phyloP scores from a whole-genome alignment of 2,329 filamentous ascomycete genomes.

The Aspergillus chevalieri region DNA sequence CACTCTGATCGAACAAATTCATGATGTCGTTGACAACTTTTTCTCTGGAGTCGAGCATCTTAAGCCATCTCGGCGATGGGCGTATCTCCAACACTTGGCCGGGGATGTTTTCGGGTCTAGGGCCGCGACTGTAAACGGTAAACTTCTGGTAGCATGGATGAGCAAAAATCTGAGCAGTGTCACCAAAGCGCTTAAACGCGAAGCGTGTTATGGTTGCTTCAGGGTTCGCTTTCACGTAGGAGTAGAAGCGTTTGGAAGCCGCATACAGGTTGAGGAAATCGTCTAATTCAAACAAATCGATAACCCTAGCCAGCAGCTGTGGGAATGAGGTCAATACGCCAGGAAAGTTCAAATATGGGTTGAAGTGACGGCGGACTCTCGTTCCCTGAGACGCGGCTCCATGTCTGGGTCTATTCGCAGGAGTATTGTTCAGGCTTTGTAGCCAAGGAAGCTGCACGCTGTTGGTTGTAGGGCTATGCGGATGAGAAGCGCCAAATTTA shows the following conservation, averaged over 20 bases:
- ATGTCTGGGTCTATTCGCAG: neutral
- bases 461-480: too few species aligned
- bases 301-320: constrained; percentile 52
- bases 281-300: constrained; percentile 47
- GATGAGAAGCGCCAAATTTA: neutral
- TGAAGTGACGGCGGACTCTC: neutral
- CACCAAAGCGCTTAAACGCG: constrained; percentile 49
- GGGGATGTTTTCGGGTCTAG: neutral
- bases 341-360: constrained; percentile 8
- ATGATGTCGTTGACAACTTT: constrained; percentile 56
- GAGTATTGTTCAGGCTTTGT: neutral
- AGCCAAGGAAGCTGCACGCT: neutral
- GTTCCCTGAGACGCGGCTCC: neutral
- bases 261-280: constrained; percentile 61
- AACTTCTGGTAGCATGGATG: constrained; percentile 55
- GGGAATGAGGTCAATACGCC: constrained; percentile 17
- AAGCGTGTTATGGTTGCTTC: constrained; percentile 54
- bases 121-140: constrained; percentile 32
- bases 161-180: constrained; percentile 53
- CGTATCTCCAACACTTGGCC: constrained; percentile 31
- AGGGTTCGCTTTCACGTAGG: constrained; percentile 54
- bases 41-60: constrained; percentile 58
- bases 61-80: constrained; percentile 61
- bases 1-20: constrained; percentile 52
- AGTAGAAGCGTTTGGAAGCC: constrained; percentile 58